Evolutionary conservation across 164 flowering plant species (phyloP).

Genomic region (Umbellularia californica): DNA sequence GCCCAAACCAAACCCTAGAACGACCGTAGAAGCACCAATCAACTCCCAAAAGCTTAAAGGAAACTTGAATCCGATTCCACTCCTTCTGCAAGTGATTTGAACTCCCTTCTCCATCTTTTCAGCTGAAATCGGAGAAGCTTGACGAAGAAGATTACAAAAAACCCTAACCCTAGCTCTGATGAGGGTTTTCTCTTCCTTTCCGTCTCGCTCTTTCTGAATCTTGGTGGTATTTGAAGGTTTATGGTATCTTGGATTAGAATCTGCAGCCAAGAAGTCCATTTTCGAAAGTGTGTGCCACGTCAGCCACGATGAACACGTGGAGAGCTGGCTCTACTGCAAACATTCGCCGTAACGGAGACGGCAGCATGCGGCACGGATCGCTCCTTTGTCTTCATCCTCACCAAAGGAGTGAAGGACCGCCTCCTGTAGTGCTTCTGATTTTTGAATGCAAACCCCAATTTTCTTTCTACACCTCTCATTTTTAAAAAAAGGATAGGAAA

Average conservation of each 20-base stretch:
- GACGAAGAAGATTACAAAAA: not conserved
- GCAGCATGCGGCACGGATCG: too few species aligned
- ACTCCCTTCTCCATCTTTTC: conserved; percentile 11
- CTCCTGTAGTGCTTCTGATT: too few species aligned
- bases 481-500: too few species aligned
- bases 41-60: conserved; percentile 67
- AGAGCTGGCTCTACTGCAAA: not conserved
- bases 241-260: not conserved
- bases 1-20: conserved; percentile 47
- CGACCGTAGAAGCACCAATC: conserved; percentile 45
- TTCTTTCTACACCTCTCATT: too few species aligned
- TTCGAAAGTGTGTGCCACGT: not conserved
- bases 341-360: too few species aligned
- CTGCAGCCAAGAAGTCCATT: not conserved
- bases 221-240: not conserved
- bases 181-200: not conserved
- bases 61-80: conserved; percentile 17
- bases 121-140: not conserved
- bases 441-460: too few species aligned
- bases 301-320: not conserved
- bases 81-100: too few species aligned
- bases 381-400: too few species aligned
- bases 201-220: not conserved
- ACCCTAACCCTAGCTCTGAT: not conserved
- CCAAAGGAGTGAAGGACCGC: too few species aligned